phyloP scores from a whole-genome alignment of 106 monocot species.

The Dactylorhiza incarnata region DNA sequence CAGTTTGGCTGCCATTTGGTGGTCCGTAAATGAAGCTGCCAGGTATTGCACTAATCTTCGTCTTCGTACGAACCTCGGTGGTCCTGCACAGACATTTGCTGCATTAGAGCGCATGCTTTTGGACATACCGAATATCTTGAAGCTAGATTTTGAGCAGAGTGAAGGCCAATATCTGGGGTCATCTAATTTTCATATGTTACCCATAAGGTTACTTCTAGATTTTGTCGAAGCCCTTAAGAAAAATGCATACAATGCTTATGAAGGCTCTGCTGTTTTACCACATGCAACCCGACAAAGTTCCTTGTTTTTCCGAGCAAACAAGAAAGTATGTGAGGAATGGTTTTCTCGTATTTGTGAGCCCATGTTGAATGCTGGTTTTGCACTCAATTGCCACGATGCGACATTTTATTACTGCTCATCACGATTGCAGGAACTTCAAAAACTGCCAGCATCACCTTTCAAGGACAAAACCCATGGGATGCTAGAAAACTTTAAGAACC shows the following conservation, averaged over 20 bases:
- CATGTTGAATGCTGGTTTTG: conserved; percentile 92
- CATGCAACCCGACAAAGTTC: conserved; percentile 52
- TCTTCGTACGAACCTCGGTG: conserved; percentile 91
- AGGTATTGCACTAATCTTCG: conserved; percentile 67
- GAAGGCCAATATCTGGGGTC: conserved; percentile 47
- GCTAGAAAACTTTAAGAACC: conserved; percentile 29
- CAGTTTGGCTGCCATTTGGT: conserved; percentile 87
- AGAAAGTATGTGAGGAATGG: conserved; percentile 97
- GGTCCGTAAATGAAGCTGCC: conserved; percentile 89
- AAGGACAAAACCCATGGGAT: conserved; percentile 42
- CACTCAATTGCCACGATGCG: conserved; percentile 74
- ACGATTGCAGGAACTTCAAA: conserved; percentile 62
- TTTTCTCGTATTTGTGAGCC: conserved; percentile 97
- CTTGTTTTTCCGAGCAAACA: conserved; percentile 92
- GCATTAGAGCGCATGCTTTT: conserved; percentile 96
- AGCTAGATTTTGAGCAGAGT: conserved; percentile 49
- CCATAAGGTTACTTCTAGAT: conserved; percentile 81
- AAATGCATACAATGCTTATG: conserved; percentile 94
- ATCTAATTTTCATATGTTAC: conserved; percentile 62
- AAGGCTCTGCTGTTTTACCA: conserved; percentile 77
- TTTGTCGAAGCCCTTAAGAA: conserved; percentile 96
- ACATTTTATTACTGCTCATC: conserved; percentile 57
- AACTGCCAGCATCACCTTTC: conserved; percentile 32
- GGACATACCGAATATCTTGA: conserved; percentile 62
- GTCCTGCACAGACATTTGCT: conserved; percentile 94